Evolutionary conservation across 306 rosid genomes (phyloP), one percentile per base, ranked within the genome.

Genomic region (Mucuna pruriens): DNA sequence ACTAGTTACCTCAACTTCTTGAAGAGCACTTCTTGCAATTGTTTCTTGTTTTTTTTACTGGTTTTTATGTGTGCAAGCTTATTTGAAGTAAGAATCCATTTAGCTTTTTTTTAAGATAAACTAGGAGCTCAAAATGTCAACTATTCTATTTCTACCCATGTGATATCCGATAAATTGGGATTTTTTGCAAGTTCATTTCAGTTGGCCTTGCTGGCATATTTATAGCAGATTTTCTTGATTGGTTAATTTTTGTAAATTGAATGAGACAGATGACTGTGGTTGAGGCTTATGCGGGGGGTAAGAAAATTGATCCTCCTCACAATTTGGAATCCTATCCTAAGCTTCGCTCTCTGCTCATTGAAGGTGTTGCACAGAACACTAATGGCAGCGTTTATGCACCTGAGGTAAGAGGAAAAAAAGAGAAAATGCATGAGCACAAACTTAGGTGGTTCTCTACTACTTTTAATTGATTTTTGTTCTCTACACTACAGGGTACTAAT

Each of bases 301-400:
- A 84, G 88, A 96, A 90, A 83, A 76, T 90, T 75, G 85, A 85
- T 71, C 82, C 85, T 71, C 86, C 94, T 74, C 79, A 84, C 75
- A 84, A 84, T 87, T 83, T 91, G 60, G 90, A 92, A 81, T 67
- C 85, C 69, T 80, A 91, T 57, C 80, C 93, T n/a, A 64, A 19
- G 83, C 74, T 89, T 22, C 80, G 69, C 20, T 69, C 94, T 68
- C 51, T 93, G 79, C 87, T 96, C 70, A 81, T 84, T 62, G 99
- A 96, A 90, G 97, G 97, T 60, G 78, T 96, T 66, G 91, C 99
- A 49, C 93, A 85, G 48, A 96, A 96, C 84, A 85, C 97, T 67
- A 90, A 60, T 80, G 99, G 99, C 29, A 85, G 92, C 78, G 94
- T 96, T 42, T 96, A 67, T 67, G 52, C 23, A 22, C 87, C 94